Base-by-base conservation (phyloP, 768 basidiomycete species). In the Rhizopogon vinicolor region DNA sequence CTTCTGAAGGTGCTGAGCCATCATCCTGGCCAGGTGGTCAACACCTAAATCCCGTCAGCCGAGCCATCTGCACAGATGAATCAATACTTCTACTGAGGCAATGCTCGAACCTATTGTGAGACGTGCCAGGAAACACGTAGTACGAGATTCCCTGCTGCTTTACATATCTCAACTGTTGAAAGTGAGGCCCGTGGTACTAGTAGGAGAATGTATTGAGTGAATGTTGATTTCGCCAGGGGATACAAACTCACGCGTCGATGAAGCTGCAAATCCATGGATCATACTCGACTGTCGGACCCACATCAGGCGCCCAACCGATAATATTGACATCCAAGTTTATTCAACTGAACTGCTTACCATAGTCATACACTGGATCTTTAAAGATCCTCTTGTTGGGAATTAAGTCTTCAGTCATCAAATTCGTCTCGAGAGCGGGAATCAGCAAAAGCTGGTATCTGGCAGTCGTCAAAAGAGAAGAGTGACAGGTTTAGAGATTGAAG, bases 21-120 rank as follows among this genome's bases (percentile, higher is more conserved):
- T 78, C n/a, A 73, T 68, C 19, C 86, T 79, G 0, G 88, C 85
- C 13, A 93, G 80, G 65, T 84, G 80, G 1, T 84, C 87, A 16
- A 91, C 89, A 25, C 91, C 91, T 93, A 53, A 55, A 31, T 46
- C 33, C 12, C 55, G 43, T 41, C 7, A 35, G 37, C 1, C 33
- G 48, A 49, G 29, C 19, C 14, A 39, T 50, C 35, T 37, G 39
- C 0, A 50, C n/a, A 41, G 3, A 25, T 19, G 41, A 8, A 54
- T 9, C 8, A 39, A 22, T 13, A 65, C 71, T 57, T 68, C 19
- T 51, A 87, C 91, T 90, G n/a, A 93, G 72, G 58, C 80, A 86
- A 63, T 93, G 91, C 60, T 93, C 91, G 60, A 93, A 92, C 0
- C 91, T 81, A 56, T 84, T 91, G 62, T 93, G 91, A 0, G 86